Conservation (phyloP, 768 basidiomycete genomes). For the Lyophyllum decastes region DNA sequence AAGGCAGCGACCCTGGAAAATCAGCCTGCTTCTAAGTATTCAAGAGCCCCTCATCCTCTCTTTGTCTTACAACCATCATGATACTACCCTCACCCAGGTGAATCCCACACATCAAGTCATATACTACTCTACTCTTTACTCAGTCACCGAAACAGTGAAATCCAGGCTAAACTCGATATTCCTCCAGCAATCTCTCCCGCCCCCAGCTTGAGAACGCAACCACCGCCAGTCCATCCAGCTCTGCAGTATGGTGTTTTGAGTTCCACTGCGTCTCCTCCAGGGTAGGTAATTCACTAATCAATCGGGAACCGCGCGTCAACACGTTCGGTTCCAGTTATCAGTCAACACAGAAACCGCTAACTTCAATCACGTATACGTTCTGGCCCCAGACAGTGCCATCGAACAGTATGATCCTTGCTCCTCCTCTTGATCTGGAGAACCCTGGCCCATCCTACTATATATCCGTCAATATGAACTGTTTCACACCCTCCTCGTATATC, state of each 20-base stretch:
- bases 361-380: constrained; percentile 40
- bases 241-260: constrained; percentile 20
- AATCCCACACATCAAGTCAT: not conserved
- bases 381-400: constrained; percentile 32
- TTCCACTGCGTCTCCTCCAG: constrained; percentile 26
- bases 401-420: constrained; percentile 40
- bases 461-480: constrained; percentile 49
- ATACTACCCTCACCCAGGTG: constrained; percentile 25
- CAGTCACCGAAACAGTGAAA: constrained; percentile 3
- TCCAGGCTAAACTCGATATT: constrained; percentile 14
- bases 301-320: not conserved
- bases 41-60: not conserved
- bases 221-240: constrained; percentile 28
- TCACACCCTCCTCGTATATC: constrained; percentile 49
- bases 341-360: constrained; percentile 27
- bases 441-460: constrained; percentile 43
- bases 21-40: not conserved
- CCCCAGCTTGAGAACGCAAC: constrained; percentile 20
- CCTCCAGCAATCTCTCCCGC: constrained; percentile 15
- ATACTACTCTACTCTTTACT: not conserved
- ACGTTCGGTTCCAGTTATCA: constrained; percentile 21
- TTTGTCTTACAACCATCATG: constrained; percentile 14
- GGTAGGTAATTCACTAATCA: constrained; percentile 15
- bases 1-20: not conserved
- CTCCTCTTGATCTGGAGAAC: constrained; percentile 27